A percentile compares a stretch with the other conserved stretches of the same genome.
Conservation (phyloP, 176 grass and related monocot genomes). For the Lolium multiflorum region DNA sequence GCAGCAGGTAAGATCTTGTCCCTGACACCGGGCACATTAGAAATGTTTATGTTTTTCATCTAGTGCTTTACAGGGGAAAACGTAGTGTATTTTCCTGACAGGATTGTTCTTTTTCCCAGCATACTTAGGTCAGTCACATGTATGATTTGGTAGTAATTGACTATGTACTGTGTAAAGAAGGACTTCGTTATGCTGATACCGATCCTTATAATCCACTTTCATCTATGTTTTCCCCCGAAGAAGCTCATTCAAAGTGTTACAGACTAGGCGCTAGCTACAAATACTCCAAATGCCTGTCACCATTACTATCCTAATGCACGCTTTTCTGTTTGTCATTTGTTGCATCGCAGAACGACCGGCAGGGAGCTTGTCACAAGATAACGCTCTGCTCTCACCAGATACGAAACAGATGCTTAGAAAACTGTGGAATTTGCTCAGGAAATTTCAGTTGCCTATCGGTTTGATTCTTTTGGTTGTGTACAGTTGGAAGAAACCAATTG, state of each 20-base stretch:
- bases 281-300: background rate
- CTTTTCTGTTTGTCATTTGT: slow-evolving; percentile 9
- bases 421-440: slow-evolving; percentile 62
- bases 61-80: background rate
- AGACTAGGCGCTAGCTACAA: background rate
- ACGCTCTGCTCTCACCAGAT: slow-evolving; percentile 28
- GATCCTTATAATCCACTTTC: slow-evolving; percentile 4
- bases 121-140: background rate
- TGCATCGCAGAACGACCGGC: slow-evolving; percentile 18
- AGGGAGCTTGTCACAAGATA: background rate
- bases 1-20: slow-evolving; percentile 62
- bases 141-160: background rate
- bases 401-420: slow-evolving; percentile 51
- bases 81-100: background rate
- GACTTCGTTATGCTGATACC: background rate
- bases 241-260: slow-evolving; percentile 22
- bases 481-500: slow-evolving; percentile 73
- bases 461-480: slow-evolving; percentile 64
- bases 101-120: background rate
- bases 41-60: background rate
- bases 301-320: slow-evolving; percentile 30
- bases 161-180: background rate
- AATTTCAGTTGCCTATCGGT: slow-evolving; percentile 73
- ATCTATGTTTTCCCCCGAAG: background rate
- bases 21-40: background rate